Evolutionary conservation across 768 basidiomycete species (phyloP), one percentile per base, ranked within the genome.

Genomic region (Melanogaster broomeanus): DNA sequence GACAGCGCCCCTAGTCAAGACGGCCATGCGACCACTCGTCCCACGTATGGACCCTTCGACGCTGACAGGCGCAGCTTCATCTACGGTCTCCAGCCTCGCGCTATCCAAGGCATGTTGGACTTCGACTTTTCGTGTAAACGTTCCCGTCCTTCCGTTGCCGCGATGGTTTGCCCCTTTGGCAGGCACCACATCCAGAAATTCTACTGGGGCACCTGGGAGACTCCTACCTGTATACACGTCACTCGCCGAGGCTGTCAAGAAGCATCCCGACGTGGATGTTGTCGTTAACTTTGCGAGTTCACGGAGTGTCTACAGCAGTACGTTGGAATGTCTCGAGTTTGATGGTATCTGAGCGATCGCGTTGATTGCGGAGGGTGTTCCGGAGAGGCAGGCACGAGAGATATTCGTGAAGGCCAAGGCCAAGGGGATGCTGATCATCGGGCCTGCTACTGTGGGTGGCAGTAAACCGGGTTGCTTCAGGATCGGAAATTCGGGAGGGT

Each of bases 141-240:
- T n/a, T n/a, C n/a, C n/a, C n/a, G n/a, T n/a, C n/a, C n/a, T n/a
- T n/a, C n/a, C n/a, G n/a, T n/a, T n/a, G n/a, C n/a, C n/a, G n/a
- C n/a, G n/a, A n/a, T n/a, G n/a, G n/a, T n/a, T n/a, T n/a, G n/a
- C n/a, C n/a, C n/a, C n/a, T n/a, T n/a, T n/a, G n/a, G n/a, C n/a
- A n/a, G n/a, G n/a, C n/a, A n/a, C n/a, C n/a, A n/a, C n/a, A n/a
- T n/a, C n/a, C n/a, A n/a, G n/a, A n/a, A n/a, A n/a, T n/a, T n/a
- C n/a, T n/a, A n/a, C 82, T 98, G 97, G 97, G 97, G 97, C 50
- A 98, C 97, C 37, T 93, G 92, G 78, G 97, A 98, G 80, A 96
- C 96, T 3, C 87, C 85, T 99, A 35, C 97, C 97, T 45, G 96
- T 99, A 38, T 99, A 97, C 79, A 96, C 95, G 18, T 84, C 84